These are phyloP conservation scores for Cryptomeria japonica DNA, from an alignment of 75 land plant species.

Conservation along the genomic window DNA sequence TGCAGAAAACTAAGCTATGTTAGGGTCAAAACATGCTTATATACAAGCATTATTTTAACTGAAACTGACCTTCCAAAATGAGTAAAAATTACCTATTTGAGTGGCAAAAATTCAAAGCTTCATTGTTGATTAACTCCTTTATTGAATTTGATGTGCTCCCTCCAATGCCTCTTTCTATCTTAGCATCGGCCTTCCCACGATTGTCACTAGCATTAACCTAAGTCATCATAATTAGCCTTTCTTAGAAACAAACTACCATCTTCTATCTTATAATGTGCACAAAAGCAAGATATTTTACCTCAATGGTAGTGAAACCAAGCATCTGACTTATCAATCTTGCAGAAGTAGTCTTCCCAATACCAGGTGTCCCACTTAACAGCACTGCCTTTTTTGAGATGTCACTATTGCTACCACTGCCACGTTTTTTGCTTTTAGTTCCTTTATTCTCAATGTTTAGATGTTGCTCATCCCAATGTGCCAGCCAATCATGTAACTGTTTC, in stretches of 20 bases:
- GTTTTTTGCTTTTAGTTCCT: slow-evolving; percentile 65
- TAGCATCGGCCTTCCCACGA: slow-evolving; percentile 94
- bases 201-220: slow-evolving; percentile 99
- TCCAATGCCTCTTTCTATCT: slow-evolving; percentile 78
- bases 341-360: slow-evolving; percentile 94
- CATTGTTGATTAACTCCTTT: slow-evolving; percentile 97
- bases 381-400: slow-evolving; percentile 76
- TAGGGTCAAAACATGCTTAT: not conserved
- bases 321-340: slow-evolving; percentile 87
- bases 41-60: not conserved
- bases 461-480: slow-evolving; percentile 69
- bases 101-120: slow-evolving; percentile 35
- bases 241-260: not conserved
- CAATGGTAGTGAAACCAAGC: slow-evolving; percentile 84
- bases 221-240: not conserved
- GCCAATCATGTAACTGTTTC: slow-evolving; percentile 92
- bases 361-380: slow-evolving; percentile 87
- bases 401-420: slow-evolving; percentile 40
- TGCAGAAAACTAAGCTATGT: slow-evolving; percentile 14
- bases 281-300: slow-evolving; percentile 50
- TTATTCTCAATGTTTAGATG: slow-evolving; percentile 46
- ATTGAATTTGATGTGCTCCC: slow-evolving; percentile 91
- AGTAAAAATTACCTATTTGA: slow-evolving; percentile 29
- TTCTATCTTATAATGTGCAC: not conserved
- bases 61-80: not conserved